A percentile compares a stretch with the other conserved stretches of the same genome.
These are phyloP conservation scores for Lonicera japonica DNA, from an alignment of 129 eudicot species.

Conservation along the genomic window DNA sequence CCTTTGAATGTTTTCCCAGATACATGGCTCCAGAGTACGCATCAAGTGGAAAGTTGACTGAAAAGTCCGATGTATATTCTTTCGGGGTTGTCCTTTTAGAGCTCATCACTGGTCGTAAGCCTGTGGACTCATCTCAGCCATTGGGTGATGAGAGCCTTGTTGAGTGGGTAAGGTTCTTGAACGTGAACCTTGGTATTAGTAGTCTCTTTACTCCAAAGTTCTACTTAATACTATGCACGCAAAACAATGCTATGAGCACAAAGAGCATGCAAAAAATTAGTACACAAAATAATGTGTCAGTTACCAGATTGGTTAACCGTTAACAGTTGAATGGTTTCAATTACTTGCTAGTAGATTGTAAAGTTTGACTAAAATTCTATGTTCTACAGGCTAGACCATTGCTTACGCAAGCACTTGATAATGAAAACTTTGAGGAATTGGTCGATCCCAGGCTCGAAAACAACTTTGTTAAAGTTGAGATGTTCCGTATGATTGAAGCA, in stretches of 20 bases:
- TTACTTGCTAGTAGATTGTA: no score
- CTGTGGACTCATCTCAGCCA: slow-evolving; percentile 81
- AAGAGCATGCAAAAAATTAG: no score
- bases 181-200: not conserved
- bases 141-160: slow-evolving; percentile 85
- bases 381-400: slow-evolving; percentile 73
- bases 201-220: not conserved
- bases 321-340: no score
- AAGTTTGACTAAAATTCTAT: not conserved
- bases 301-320: no score
- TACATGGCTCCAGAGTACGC: slow-evolving; percentile 99
- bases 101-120: slow-evolving; percentile 89
- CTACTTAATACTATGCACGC: no score
- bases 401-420: slow-evolving; percentile 57
- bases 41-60: slow-evolving; percentile 87
- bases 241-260: no score
- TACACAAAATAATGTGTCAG: no score
- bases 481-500: slow-evolving; percentile 89
- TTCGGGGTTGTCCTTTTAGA: slow-evolving; percentile 84
- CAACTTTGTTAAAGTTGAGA: slow-evolving; percentile 52
- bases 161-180: slow-evolving; percentile 62
- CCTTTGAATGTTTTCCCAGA: slow-evolving; percentile 29
- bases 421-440: slow-evolving; percentile 46
- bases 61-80: slow-evolving; percentile 83
- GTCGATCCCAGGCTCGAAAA: slow-evolving; percentile 74